Conservation (phyloP, 805 yeast genomes). For the Cyberlindnera sargentensis region DNA sequence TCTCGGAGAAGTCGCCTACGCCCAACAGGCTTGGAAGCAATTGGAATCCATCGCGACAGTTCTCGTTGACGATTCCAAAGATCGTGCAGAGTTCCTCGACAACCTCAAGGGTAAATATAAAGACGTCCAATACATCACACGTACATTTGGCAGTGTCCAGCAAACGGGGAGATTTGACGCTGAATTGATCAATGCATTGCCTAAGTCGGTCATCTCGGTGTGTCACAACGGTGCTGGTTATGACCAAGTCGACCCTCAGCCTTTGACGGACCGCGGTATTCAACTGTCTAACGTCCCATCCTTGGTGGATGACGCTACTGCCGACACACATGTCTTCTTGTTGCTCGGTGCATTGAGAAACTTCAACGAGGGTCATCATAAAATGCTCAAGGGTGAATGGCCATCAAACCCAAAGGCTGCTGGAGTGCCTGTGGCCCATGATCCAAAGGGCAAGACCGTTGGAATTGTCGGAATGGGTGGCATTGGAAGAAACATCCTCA, state of each 20-base stretch:
- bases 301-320: conserved; percentile 65
- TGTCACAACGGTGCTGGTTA: conserved; percentile 72
- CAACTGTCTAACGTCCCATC: conserved; percentile 65
- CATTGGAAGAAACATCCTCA: conserved; percentile 75
- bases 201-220: conserved; percentile 43
- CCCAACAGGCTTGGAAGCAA: conserved; percentile 60
- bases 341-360: conserved; percentile 59
- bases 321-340: conserved; percentile 61
- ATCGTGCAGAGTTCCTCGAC: conserved; percentile 30
- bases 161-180: conserved; percentile 61
- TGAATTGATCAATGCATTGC: conserved; percentile 50
- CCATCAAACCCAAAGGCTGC: conserved; percentile 41
- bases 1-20: conserved; percentile 54
- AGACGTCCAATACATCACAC: conserved; percentile 30
- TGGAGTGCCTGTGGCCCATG: conserved; percentile 61
- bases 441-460: conserved; percentile 67
- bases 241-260: conserved; percentile 59
- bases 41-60: conserved; percentile 39
- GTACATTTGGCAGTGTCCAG: conserved; percentile 47
- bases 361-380: conserved; percentile 53
- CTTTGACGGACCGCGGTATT: conserved; percentile 43
- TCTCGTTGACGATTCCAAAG: conserved; percentile 34
- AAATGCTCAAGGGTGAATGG: conserved; percentile 58
- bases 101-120: conserved; percentile 28
- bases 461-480: conserved; percentile 90